A percentile compares a stretch with the other conserved stretches of the same genome.
Conservation (phyloP, 208 protist species). For the Trypanosoma scelopori region DNA sequence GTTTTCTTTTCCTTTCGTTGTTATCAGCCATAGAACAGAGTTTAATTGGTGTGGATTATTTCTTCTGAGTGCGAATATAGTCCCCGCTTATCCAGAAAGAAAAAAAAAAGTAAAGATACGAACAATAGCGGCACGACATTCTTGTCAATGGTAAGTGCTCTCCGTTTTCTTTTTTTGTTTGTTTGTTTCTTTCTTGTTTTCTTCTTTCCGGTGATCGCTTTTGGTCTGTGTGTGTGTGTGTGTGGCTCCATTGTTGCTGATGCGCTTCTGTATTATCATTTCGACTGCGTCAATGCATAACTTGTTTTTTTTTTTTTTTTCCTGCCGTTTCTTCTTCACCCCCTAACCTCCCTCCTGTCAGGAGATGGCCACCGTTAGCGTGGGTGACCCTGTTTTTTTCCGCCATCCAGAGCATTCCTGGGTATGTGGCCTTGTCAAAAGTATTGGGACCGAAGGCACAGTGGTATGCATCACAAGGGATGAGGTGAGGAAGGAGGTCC, state of each 20-base stretch:
- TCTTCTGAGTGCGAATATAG: conserved; percentile 12
- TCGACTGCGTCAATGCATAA: not conserved
- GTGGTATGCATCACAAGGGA: conserved; percentile 10
- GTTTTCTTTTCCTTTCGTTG: conserved; percentile 21
- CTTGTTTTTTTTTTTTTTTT: conserved; percentile 13
- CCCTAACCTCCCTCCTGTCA: too few relatives aligned
- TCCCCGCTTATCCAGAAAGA: not conserved
- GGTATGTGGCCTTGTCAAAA: conserved; percentile 16
- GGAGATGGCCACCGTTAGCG: not conserved
- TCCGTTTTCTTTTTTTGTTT: not conserved
- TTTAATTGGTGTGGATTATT: conserved; percentile 4
- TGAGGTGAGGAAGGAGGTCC: conserved; percentile 17
- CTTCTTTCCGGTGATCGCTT: conserved; percentile 1
- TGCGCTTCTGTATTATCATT: too few relatives aligned
- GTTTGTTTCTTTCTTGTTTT: conserved; percentile 11
- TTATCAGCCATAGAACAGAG: conserved; percentile 1
- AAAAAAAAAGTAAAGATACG: too few relatives aligned
- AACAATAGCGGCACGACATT: not conserved
- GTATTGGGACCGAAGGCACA: not conserved
- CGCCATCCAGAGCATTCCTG: conserved; percentile 27
- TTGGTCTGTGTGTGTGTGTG: not conserved
- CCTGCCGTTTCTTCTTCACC: not conserved
- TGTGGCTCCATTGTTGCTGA: too few relatives aligned
- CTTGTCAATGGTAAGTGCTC: not conserved
- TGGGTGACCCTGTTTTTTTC: conserved; percentile 22